Evolutionary conservation across 179 eudicot species (phyloP), one percentile per base, ranked within the genome.

Genomic region (Dionaea muscipula): DNA sequence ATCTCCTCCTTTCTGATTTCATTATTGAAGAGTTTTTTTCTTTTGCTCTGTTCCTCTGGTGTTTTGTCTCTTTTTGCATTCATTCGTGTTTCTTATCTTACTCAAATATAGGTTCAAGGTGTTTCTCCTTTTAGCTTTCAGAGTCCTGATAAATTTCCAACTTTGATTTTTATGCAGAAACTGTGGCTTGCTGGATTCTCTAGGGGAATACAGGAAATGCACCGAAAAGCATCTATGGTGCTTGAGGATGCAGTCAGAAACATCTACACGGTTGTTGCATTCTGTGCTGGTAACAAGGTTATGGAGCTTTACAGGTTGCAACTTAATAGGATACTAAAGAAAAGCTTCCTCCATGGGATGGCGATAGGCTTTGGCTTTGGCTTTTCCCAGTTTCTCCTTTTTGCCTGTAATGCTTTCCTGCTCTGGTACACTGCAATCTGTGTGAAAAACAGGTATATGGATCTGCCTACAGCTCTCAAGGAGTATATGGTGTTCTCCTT

Each of bases 161-260:
- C 47, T 64, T 26, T 44, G 22, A 41, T 64, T 56, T 47, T n/a
- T n/a, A n/a, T 75, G 73, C 88, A 91, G 98, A 87, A 91, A 73
- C 45, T 91, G 59, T 91, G 98, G 98, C 98, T 91, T 67, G 98
- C 88, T 69, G 98, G 98, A 55, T 87, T 91, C 60, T 91, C 98
- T 40, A 82, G 82, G 73, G 98, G 98, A 62, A 87, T 91, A 69
- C 98, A 91, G 64, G 98, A 87, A 68, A 91, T 87, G 98, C 98
- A 91, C 58, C 73, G 96, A 62, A 91, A 91, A 70, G 98, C 98
- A 33, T 87, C 98, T 48, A 71, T 91, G 75, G 96, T 91, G 56
- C 90, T 91, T 53, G 98, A 91, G 63, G 95, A 91, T 67, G 86
- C 98, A 2, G 98, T 91, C 31, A 82, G 98, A 75, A 91, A 91